These are phyloP conservation scores for Gossypium ekmanianum DNA, from an alignment of 345 rosid genomes.

Conservation along the genomic window DNA sequence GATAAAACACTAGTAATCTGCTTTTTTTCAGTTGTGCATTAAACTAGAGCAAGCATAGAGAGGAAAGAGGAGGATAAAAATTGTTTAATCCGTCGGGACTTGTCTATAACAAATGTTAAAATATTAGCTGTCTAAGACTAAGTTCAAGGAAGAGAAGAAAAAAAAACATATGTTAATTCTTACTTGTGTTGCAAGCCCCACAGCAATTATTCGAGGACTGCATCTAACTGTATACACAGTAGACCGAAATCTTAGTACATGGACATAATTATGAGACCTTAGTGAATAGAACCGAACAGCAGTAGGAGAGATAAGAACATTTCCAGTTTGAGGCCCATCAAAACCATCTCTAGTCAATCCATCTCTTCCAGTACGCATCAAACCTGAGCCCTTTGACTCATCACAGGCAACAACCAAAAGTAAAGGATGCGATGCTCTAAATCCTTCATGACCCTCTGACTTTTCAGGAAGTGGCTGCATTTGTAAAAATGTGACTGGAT, in stretches of 20 bases:
- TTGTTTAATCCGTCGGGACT: not conserved
- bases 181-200: constrained; percentile 88
- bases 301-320: constrained; percentile 52
- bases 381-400: constrained; percentile 53
- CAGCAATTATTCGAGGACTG: constrained; percentile 82
- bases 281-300: constrained; percentile 84
- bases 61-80: not conserved
- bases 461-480: constrained; percentile 83
- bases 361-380: constrained; percentile 49
- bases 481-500: constrained; percentile 77
- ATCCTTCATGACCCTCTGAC: constrained; percentile 70
- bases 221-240: constrained; percentile 89
- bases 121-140: not conserved
- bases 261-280: constrained; percentile 82
- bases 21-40: constrained; percentile 8
- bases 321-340: constrained; percentile 55
- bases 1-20: constrained; percentile 6
- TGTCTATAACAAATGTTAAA: not conserved
- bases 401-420: constrained; percentile 88
- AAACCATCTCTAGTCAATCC: constrained; percentile 49
- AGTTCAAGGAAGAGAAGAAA: constrained; percentile 3
- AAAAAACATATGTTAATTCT: constrained; percentile 21
- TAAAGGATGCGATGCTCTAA: constrained; percentile 79
- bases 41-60: not conserved
- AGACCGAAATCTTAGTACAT: constrained; percentile 86